These are phyloP conservation scores for Beauveria caledonica DNA, from an alignment of 2,329 filamentous ascomycete genomes.

Conservation along the genomic window DNA sequence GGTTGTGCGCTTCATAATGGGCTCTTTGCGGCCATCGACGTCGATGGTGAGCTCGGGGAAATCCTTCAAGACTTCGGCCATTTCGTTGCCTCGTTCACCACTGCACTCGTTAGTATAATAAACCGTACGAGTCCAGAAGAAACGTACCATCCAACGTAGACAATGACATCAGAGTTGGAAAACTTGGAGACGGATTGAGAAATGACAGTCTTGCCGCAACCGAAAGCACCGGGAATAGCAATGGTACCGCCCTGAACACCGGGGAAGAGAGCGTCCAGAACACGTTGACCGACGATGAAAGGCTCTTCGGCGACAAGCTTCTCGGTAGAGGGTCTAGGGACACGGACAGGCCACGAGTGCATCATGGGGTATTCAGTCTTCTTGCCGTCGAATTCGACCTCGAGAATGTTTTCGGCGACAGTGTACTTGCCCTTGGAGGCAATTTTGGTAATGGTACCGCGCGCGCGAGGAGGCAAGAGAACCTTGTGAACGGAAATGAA, in stretches of 20 bases:
- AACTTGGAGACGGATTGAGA: constrained; percentile 98
- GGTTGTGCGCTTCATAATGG: constrained; percentile 99
- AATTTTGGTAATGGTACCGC: constrained; percentile 88
- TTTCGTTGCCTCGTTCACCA: constrained; percentile 95
- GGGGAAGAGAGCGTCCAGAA: constrained; percentile 92
- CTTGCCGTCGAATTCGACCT: constrained; percentile 94
- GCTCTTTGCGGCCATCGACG: constrained; percentile 87
- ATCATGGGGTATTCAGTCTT: constrained; percentile 96
- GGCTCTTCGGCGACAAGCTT: constrained; percentile 83
- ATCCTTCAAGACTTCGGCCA: constrained; percentile 99
- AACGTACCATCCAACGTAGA: constrained; percentile 69
- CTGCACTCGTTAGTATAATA: constrained; percentile 14
- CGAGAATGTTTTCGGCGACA: constrained; percentile 86
- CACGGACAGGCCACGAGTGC: constrained; percentile 97
- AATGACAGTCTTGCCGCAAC: constrained; percentile 99
- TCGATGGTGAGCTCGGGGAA: constrained; percentile 97
- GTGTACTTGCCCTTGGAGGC: constrained; percentile 86
- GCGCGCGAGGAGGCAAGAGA: constrained; percentile 78
- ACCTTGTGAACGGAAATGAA: constrained; percentile 91
- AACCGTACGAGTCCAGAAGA: constrained; percentile 25
- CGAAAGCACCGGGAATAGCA: constrained; percentile 96
- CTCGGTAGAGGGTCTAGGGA: constrained; percentile 84
- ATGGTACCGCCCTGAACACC: constrained; percentile 95
- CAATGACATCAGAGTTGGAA: constrained; percentile 98
- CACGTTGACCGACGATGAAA: constrained; percentile 93